phyloP scores from a whole-genome alignment of 1,139 yeast genomes.

The Nadsonia commutata region DNA sequence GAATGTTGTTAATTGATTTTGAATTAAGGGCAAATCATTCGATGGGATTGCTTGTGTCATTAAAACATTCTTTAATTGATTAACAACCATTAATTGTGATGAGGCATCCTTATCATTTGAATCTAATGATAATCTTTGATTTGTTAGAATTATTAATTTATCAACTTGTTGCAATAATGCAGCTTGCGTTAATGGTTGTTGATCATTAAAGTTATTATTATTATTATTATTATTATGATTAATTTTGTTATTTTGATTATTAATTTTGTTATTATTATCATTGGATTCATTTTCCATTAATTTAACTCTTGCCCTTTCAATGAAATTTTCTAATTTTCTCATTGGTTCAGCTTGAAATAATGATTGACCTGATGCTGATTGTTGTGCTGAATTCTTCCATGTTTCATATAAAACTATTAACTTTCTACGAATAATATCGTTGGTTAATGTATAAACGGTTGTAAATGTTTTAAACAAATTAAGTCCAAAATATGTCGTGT shows the following conservation, averaged over 20 bases:
- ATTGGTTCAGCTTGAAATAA: conserved; percentile 62
- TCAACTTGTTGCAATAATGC: conserved; percentile 21
- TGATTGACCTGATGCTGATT: conserved; percentile 42
- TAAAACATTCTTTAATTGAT: conserved; percentile 19
- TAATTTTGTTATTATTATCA: too few relatives aligned
- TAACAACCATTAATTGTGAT: conserved; percentile 20
- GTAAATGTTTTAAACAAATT: conserved; percentile 57
- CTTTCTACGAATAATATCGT: conserved; percentile 59
- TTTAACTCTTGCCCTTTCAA: conserved; percentile 19
- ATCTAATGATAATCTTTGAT: conserved; percentile 23
- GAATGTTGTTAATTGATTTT: conserved; percentile 26
- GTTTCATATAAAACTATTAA: conserved; percentile 68
- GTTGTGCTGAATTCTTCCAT: conserved; percentile 56
- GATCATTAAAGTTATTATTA: conserved; percentile 1
- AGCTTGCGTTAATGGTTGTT: conserved; percentile 4
- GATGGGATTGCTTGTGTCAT: conserved; percentile 24
- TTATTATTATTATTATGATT: background rate
- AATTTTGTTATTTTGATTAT: background rate
- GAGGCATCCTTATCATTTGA: conserved; percentile 28
- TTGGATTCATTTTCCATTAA: background rate
- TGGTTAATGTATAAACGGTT: conserved; percentile 62
- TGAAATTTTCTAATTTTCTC: conserved; percentile 57
- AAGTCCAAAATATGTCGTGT: conserved; percentile 56
- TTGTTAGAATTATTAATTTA: conserved; percentile 26
- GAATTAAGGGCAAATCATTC: conserved; percentile 26